Evolutionary conservation across 352 stramenopile species (phyloP), one percentile per base, ranked within the genome.

Genomic region (Globisporangium canariense): DNA sequence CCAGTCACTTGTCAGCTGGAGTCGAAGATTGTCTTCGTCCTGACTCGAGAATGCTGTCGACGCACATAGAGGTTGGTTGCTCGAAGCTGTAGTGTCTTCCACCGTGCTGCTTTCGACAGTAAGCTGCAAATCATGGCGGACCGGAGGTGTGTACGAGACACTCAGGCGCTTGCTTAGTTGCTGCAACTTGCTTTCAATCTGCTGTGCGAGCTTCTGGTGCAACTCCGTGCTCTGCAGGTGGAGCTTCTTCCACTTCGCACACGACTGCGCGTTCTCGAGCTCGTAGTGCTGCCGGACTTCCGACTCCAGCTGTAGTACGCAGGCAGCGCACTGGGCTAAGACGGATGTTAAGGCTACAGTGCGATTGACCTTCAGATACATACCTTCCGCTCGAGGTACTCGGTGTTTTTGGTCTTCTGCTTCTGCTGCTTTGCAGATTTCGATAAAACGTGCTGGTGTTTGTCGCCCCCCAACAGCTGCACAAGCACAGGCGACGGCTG

Each of bases 241-340:
- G 14, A 89, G 70, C 54, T 71, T 62, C 55, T 84, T 89, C 78
- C 79, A 87, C 25, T 73, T 75, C 0, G 56, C 70, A 61, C 77
- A 88, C 34, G 77, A 67, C 52, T 82, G 75, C 9, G 67, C 77
- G 32, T 77, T 81, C 53, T 81, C 70, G 4, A 81, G 58, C 52
- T 91, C 78, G 40, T 81, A 87, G 36, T 87, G 78, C 52, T 89
- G 75, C 3, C 75, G 69, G 40, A 88, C 74, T 58, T 87, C 78
- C 9, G 78, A 79, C 58, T 86, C 77, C 53, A 88, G 66, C 82
- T 89, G 47, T 6, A 58, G 43, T 6, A 60, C 2, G 47, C 18
- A 25, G 2, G 59, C 47, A 14, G 22, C 3, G 16, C n/a, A 49
- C 1, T 9, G 38, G 40, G 10, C 8, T 41, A 41, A 41, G 36